Evolutionary conservation across 116 monocot genomes (phyloP).

Genomic region (Iris pallida): DNA sequence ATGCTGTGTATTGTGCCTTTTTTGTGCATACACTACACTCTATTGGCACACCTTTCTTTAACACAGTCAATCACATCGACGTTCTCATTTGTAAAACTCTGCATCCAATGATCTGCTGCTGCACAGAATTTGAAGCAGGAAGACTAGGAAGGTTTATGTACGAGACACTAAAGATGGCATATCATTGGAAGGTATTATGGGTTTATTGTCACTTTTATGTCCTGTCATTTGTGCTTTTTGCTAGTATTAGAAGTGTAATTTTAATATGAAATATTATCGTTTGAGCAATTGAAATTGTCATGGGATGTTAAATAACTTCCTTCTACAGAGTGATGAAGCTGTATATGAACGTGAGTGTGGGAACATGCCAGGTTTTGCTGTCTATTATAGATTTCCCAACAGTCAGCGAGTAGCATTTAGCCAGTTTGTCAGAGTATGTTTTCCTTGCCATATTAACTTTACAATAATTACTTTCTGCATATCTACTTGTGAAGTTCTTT

Average conservation of each 20-base stretch:
- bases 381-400: constrained; percentile 76
- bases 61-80: constrained; percentile 91
- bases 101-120: constrained; percentile 96
- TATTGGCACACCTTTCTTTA: constrained; percentile 88
- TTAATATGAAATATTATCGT: neutral
- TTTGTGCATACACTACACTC: constrained; percentile 94
- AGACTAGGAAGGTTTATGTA: constrained; percentile 87
- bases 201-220: neutral
- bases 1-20: constrained; percentile 90
- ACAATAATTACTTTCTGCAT: neutral
- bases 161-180: constrained; percentile 93
- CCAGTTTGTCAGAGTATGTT: constrained; percentile 74
- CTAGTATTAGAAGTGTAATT: neutral
- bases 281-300: neutral
- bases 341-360: constrained; percentile 95
- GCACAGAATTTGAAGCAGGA: constrained; percentile 95
- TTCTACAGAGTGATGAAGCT: constrained; percentile 71
- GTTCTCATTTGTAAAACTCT: constrained; percentile 80
- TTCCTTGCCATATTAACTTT: constrained; percentile 4
- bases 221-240: neutral
- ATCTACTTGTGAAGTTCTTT: neutral
- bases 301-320: neutral
- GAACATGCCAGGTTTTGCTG: constrained; percentile 95
- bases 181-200: constrained; percentile 80
- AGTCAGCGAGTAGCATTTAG: constrained; percentile 77